These are phyloP conservation scores for Aciculosporium take DNA, from an alignment of 2,329 filamentous ascomycete species.

Conservation along the genomic window DNA sequence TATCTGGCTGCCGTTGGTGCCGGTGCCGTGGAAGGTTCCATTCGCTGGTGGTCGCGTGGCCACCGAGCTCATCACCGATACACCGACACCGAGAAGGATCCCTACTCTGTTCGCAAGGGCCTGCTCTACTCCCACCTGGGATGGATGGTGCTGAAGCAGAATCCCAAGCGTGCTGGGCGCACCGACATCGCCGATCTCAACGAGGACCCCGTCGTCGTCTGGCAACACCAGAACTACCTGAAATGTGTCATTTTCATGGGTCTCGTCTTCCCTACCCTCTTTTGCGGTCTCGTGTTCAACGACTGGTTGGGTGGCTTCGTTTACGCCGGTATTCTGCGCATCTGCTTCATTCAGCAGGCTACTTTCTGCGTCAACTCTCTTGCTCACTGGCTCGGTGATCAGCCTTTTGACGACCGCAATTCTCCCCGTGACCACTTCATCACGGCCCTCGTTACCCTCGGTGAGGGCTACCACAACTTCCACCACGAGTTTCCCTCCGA, in stretches of 20 bases:
- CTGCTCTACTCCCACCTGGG: conserved; percentile 65
- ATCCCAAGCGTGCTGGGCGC: conserved; percentile 75
- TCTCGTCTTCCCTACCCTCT: conserved; percentile 57
- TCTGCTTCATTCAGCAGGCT: conserved; percentile 83
- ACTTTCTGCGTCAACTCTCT: conserved; percentile 90
- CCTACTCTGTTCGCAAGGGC: conserved; percentile 82
- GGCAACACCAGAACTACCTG: conserved; percentile 79
- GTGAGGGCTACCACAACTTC: conserved; percentile 90
- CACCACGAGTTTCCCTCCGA: conserved; percentile 90
- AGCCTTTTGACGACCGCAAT: conserved; percentile 88
- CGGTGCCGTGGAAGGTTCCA: conserved; percentile 72
- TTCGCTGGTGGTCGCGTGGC: conserved; percentile 78
- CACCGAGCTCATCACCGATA: conserved; percentile 84
- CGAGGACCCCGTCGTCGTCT: conserved; percentile 71
- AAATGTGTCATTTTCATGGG: conserved; percentile 68
- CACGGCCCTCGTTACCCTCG: conserved; percentile 72
- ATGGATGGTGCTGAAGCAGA: conserved; percentile 91
- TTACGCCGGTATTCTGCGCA: conserved; percentile 72
- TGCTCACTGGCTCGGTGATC: conserved; percentile 81
- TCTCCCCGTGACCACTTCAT: conserved; percentile 78
- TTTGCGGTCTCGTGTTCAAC: conserved; percentile 66
- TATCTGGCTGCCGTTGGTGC: conserved; percentile 71
- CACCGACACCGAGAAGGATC: conserved; percentile 85
- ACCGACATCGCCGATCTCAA: conserved; percentile 82
- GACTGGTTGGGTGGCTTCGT: conserved; percentile 73